These are phyloP conservation scores for Mycosphaerella sp. DNA, from an alignment of 2,329 filamentous ascomycete species.

Conservation along the genomic window DNA sequence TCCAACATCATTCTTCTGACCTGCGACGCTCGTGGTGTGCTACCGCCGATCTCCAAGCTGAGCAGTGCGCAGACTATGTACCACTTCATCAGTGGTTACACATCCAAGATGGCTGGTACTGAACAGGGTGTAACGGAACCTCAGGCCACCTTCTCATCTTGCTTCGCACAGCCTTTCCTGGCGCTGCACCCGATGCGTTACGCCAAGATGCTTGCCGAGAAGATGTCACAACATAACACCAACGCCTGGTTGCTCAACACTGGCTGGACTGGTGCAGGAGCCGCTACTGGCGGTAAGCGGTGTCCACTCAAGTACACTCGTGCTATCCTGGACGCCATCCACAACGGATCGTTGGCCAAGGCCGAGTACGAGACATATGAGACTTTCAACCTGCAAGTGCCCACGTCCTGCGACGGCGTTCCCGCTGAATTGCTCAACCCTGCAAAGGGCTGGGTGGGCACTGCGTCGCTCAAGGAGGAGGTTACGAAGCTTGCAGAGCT, in stretches of 20 bases:
- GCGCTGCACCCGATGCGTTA: conserved; percentile 99
- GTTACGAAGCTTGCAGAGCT: conserved; percentile 79
- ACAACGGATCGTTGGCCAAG: conserved; percentile 91
- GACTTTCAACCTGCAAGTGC: conserved; percentile 94
- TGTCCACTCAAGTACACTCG: conserved; percentile 99
- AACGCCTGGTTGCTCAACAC: conserved; percentile 99
- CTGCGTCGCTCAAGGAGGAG: conserved; percentile 74
- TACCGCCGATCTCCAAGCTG: conserved; percentile 97
- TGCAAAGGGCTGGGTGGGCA: conserved; percentile 81
- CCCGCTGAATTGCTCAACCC: conserved; percentile 93
- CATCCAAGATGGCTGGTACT: conserved; percentile 99
- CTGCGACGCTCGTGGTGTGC: conserved; percentile 93
- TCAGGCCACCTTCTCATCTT: conserved; percentile 97
- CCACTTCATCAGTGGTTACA: conserved; percentile 99
- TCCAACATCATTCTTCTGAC: conserved; percentile 97
- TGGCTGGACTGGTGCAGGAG: conserved; percentile 90
- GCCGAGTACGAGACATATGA: conserved; percentile 92
- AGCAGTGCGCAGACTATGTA: conserved; percentile 96
- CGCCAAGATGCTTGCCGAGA: conserved; percentile 95
- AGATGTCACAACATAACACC: conserved; percentile 91
- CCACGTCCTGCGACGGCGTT: conserved; percentile 81
- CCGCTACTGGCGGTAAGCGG: conserved; percentile 81
- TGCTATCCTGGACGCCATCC: conserved; percentile 95
- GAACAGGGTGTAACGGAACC: conserved; percentile 96
- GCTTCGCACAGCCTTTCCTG: conserved; percentile 98